A percentile compares a stretch with the other conserved stretches of the same genome.
Evolutionary conservation across 208 protist genomes (phyloP).

Genomic region (Tritrichomonas musculus): DNA sequence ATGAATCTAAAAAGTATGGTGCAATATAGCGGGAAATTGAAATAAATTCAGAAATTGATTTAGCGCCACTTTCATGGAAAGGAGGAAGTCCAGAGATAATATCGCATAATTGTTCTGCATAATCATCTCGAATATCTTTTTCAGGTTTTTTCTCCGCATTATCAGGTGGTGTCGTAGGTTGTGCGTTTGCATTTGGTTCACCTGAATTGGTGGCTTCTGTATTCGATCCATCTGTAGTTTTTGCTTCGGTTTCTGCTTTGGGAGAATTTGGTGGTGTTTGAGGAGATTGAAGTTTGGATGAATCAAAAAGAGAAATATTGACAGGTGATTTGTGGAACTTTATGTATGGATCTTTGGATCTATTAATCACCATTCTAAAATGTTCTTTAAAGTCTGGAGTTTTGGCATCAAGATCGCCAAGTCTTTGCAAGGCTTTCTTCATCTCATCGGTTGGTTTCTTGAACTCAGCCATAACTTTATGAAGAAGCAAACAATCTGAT

Average conservation of each 20-base stretch:
- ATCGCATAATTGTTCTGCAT: background rate
- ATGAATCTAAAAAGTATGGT: background rate
- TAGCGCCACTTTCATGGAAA: background rate
- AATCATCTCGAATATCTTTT: background rate
- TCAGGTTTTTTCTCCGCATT: no score
- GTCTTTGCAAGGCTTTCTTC: background rate
- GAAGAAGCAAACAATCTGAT: background rate
- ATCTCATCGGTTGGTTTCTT: background rate
- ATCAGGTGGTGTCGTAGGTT: no score
- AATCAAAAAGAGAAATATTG: background rate
- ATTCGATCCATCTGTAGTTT: no score
- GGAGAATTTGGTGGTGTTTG: background rate
- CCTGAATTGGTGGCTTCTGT: no score
- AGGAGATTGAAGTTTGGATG: background rate
- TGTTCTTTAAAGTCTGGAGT: background rate
- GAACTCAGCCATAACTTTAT: background rate
- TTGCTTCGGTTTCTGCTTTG: background rate
- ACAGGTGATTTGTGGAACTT: no score
- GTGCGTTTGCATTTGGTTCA: no score
- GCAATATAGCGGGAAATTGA: background rate
- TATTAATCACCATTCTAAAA: background rate
- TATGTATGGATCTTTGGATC: background rate
- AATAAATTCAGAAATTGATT: background rate
- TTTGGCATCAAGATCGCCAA: background rate
- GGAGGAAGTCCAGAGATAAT: background rate